Evolutionary conservation across 352 stramenopile genomes (phyloP), one percentile per base, ranked within the genome.

Genomic region (Elongisporangium anandrum): DNA sequence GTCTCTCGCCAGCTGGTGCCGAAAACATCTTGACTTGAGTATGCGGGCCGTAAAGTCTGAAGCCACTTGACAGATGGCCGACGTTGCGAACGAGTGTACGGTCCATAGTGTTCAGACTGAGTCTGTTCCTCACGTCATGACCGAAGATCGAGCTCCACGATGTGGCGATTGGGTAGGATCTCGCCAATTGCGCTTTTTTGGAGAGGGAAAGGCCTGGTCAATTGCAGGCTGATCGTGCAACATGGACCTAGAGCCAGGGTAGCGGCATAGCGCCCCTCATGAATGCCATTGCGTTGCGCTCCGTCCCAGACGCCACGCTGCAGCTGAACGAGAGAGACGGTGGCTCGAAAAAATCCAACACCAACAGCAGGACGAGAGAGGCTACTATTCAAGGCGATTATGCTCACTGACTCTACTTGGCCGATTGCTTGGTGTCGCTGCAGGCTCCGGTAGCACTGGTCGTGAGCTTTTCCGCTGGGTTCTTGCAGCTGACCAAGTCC

Each of bases 401-500:
- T 15, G 29, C 29, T 15, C 9, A 41, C 29, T 41, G 29, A 41
- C 29, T 41, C 29, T 41, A 41, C 29, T 41, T 8, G 29, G 29
- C 29, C 1, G 29, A 41, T 41, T 41, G 29, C 29, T 9, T 41
- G 29, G 29, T 41, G 29, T 41, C 29, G 9, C 29, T 41, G 29
- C 29, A 41, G 29, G 29, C 9, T 41, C 29, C 29, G 13, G 29
- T 15, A 8, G 29, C 29, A 15, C 29, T 41, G 29, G 29, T 41
- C 29, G 29, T 41, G 29, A 41, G 29, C 29, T 41, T 41, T 8
- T 41, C 13, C 5, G 5, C 29, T 41, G 22, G 52, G 34, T 56
- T 9, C 22, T 61, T 53, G 54, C 53, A 61, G 1, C 52, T 23
- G 26, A 50, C 57, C 15, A 53, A 51, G 5, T 61, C 39, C 34